phyloP scores from a whole-genome alignment of 768 basidiomycete species.

The Lyophyllum semitale region DNA sequence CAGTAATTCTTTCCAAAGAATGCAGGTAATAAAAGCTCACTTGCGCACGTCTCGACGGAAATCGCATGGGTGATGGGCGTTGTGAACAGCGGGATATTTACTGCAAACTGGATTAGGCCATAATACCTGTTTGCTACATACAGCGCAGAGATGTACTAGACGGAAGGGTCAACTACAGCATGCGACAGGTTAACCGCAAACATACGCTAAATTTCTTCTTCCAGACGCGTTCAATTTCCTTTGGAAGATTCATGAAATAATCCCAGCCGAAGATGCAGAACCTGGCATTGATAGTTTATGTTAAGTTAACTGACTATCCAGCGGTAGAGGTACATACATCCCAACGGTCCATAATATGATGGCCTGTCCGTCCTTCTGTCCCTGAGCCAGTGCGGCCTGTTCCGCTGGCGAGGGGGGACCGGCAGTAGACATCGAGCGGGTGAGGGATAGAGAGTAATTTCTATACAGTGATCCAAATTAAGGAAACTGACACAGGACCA shows the following conservation, averaged over 20 bases:
- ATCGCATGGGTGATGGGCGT: constrained; percentile 17
- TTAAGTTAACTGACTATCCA: background rate
- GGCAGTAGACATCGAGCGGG: background rate
- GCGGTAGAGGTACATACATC: constrained; percentile 18
- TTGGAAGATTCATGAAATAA: constrained; percentile 24
- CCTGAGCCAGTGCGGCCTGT: constrained; percentile 16
- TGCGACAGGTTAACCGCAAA: background rate
- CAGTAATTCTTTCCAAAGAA: background rate
- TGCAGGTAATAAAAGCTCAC: constrained; percentile 3
- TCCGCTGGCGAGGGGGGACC: constrained; percentile 15
- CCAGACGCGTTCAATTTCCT: constrained; percentile 26
- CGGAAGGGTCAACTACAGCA: background rate
- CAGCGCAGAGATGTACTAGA: constrained; percentile 16
- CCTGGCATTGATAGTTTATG: constrained; percentile 13
- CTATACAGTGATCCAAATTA: background rate
- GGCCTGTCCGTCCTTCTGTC: constrained; percentile 22
- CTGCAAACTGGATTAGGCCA: constrained; percentile 23
- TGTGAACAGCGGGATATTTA: constrained; percentile 11
- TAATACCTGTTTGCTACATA: constrained; percentile 26
- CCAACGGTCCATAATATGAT: constrained; percentile 24
- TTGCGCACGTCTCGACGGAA: constrained; percentile 15
- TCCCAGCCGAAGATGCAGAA: constrained; percentile 31
- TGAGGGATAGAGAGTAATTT: background rate
- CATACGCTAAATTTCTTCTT: constrained; percentile 23
- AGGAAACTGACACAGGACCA: background rate